Base-by-base conservation (phyloP, 2,329 filamentous ascomycete species). In the Paecilomyces dactylethromorphus region DNA sequence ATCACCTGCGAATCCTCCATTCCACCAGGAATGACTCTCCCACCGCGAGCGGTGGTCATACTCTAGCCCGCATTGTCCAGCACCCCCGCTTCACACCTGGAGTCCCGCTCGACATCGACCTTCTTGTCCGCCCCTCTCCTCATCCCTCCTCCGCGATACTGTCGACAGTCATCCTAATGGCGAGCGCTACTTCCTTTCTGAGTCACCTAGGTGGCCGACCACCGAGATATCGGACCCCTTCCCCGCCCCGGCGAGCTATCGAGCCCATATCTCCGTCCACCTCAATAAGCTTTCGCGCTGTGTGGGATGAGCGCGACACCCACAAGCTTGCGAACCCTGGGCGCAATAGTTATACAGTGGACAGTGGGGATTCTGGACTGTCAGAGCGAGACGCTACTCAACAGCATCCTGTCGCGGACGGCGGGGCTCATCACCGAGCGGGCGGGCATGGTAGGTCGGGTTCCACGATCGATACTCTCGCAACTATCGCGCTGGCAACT, bases 401-500 rank as follows among this genome's bases (percentile, higher is more conserved):
- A 32, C 60, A 58, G 31, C 54, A 58, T 15, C 53, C 63, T 12
- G 51, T 60, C 13, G 35, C 63, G 13, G 68, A 70, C 63, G 62
- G 60, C 33, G 57, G 56, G 39, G 62, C 65, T 56, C 63, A 67
- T 59, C 68, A 69, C 53, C 66, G 71, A 58, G 66, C 71, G 56
- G 67, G 60, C 22, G 65, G 74, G 56, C 77, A 79, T 68, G 73
- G 75, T 58, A 71, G 77, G 56, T 76, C 76, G 51, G 74, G 73
- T 59, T 79, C 77, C 15, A 79, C 75, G 54, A 79, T 79, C 60
- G 75, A 81, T 66, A 76, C 78, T 45, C 75, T 81, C 63, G 78
- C 79, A 60, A 80, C 76, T 55, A 80, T 81, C 66, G 79, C 79
- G 52, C 73, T 81, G 62, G 78, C 79, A 53, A 80, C 77, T 24